These are phyloP conservation scores for Discostella pseudostelligera DNA, from an alignment of 108 stramenopile genomes.

Conservation along the genomic window DNA sequence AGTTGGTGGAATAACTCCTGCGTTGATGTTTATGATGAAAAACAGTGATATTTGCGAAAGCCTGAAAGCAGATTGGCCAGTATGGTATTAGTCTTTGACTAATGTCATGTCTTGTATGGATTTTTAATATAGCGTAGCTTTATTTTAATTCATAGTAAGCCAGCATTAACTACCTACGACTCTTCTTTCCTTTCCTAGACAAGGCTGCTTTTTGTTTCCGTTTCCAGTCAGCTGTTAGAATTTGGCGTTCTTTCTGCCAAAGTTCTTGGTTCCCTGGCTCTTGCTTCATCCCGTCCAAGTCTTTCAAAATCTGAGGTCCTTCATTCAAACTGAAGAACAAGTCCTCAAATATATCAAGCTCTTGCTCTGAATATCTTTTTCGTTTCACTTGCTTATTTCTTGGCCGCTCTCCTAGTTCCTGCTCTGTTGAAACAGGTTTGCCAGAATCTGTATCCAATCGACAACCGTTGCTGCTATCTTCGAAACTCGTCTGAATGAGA, in stretches of 20 bases:
- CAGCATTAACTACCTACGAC: conserved; percentile 22
- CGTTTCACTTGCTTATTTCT: background rate
- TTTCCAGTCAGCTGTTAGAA: conserved; percentile 81
- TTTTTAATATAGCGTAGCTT: no score
- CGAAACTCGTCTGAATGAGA: background rate
- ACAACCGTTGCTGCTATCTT: background rate
- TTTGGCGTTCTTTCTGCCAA: conserved; percentile 70
- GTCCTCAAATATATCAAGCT: conserved; percentile 48
- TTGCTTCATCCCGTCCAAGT: conserved; percentile 49
- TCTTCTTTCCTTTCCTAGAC: conserved; percentile 58
- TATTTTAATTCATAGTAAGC: no score
- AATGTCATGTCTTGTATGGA: no score
- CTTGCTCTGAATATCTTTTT: conserved; percentile 43
- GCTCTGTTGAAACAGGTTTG: conserved; percentile 4
- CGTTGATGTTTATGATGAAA: no score
- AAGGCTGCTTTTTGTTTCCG: conserved; percentile 74
- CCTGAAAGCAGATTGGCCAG: no score
- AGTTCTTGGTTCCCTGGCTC: conserved; percentile 46
- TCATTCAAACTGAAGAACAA: conserved; percentile 66
- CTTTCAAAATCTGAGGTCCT: conserved; percentile 53
- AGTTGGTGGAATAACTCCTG: no score
- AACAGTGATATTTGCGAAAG: no score
- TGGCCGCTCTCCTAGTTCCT: conserved; percentile 1
- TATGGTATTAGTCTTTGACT: no score
- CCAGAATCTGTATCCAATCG: background rate